Evolutionary conservation across 1,284 basidiomycete genomes (phyloP), one percentile per base, ranked within the genome.

Genomic region (Schizophyllum amplum): DNA sequence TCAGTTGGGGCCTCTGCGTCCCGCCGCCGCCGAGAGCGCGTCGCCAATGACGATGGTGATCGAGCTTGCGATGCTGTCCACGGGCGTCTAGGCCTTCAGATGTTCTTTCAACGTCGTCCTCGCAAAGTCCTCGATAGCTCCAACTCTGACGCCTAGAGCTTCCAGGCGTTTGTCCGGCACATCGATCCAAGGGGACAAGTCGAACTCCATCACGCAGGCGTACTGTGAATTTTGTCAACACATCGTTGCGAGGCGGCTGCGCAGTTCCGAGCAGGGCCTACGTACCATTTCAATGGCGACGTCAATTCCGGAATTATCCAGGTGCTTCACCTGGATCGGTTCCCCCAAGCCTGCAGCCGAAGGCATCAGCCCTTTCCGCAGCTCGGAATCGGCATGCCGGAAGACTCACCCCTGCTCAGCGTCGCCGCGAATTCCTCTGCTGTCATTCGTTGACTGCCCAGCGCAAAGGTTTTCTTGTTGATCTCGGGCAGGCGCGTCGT

Each of bases 281-380:
- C 66, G 21, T 33, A 70, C 70, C 67, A 68, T 71, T 1, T 64
- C 54, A 33, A 71, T 69, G 4, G 66, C 4, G 55, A 68, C 67
- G 59, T 62, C 48, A 52, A 64, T 57, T 13, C 65, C 68, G 54
- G 46, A 7, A 2, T 58, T 51, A 7, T 33, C 47, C 2, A 52
- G 33, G 13, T 49, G 17, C 49, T 61, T 60, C 48, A 68, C 71
- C 13, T 59, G 61, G 15, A 70, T 67, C 0, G 61, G 60, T 24
- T 64, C 68, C 21, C 65, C 69, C 17, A 69, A 4, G 4, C 58
- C 68, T 69, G 25, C 13, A 55, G 9, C 7, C 9, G 24, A 26
- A 7, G 46, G 33, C 20, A 53, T 17, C 50, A 48, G 20, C 23
- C 22, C n/a, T 48, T 22, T 15, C 13, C 1, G 5, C 17, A 13